Evolutionary conservation across 116 monocot genomes (phyloP).

Genomic region (Posidonia oceanica): DNA sequence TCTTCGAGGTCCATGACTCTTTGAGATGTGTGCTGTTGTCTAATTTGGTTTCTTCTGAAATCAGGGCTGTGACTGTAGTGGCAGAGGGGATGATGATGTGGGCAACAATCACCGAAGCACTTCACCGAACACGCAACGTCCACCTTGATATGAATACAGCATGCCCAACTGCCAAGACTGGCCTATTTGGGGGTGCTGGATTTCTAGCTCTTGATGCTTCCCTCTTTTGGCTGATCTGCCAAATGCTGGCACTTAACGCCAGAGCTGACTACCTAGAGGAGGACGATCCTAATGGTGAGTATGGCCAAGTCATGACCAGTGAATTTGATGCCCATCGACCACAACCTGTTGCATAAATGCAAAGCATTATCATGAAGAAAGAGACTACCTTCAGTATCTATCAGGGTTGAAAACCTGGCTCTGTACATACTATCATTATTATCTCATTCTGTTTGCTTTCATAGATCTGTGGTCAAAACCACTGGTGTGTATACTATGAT

Average conservation of each 20-base stretch:
- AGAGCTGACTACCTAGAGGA: constrained; percentile 62
- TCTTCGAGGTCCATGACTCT: not conserved
- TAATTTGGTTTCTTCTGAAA: not conserved
- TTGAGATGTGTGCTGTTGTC: not conserved
- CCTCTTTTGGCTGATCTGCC: constrained; percentile 70
- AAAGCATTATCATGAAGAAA: not conserved
- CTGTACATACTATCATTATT: not conserved
- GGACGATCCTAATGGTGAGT: constrained; percentile 48
- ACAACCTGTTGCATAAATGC: not conserved
- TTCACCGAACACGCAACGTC: constrained; percentile 28
- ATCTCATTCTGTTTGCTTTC: not conserved
- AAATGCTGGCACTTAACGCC: constrained; percentile 60
- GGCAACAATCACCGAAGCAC: constrained; percentile 57
- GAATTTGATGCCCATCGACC: constrained; percentile 22
- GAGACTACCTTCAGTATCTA: too few species aligned
- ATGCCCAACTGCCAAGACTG: constrained; percentile 80
- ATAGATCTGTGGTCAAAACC: not conserved
- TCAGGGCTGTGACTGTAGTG: constrained; percentile 38
- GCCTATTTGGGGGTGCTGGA: constrained; percentile 70
- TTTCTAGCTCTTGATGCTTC: constrained; percentile 62
- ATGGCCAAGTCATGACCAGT: constrained; percentile 49
- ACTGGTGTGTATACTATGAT: not conserved
- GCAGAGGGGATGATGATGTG: constrained; percentile 59
- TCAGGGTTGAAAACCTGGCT: not conserved
- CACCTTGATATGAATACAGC: constrained; percentile 27